Conservation (phyloP, 352 stramenopile genomes). For the Pythium chondricola region DNA sequence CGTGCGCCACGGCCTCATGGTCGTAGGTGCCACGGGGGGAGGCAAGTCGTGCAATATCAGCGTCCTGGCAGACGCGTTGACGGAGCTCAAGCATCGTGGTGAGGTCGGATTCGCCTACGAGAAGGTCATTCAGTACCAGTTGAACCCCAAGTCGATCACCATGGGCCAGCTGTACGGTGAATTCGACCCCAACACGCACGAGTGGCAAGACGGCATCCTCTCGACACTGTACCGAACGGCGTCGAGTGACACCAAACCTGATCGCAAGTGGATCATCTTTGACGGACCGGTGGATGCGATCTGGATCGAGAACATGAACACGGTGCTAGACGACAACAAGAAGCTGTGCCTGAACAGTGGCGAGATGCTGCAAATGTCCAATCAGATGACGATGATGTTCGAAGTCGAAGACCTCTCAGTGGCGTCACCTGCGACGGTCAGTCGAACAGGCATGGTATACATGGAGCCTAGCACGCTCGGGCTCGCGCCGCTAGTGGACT, state of each 20-base stretch:
- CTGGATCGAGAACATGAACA: slow-evolving; percentile 98
- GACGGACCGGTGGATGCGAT: slow-evolving; percentile 93
- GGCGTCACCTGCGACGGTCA: slow-evolving; percentile 92
- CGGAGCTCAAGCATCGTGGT: slow-evolving; percentile 72
- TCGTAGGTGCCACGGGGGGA: slow-evolving; percentile 88
- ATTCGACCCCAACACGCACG: slow-evolving; percentile 93
- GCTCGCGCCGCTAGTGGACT: slow-evolving; percentile 82
- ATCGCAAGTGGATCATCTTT: slow-evolving; percentile 94
- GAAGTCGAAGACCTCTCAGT: slow-evolving; percentile 94
- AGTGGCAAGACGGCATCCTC: slow-evolving; percentile 95
- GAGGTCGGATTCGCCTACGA: slow-evolving; percentile 86
- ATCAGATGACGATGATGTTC: slow-evolving; percentile 97
- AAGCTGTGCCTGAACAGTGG: slow-evolving; percentile 92
- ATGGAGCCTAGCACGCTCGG: slow-evolving; percentile 93
- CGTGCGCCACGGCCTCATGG: slow-evolving; percentile 94
- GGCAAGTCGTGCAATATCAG: slow-evolving; percentile 90
- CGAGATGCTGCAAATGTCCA: slow-evolving; percentile 94
- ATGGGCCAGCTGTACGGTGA: slow-evolving; percentile 94
- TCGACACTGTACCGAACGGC: slow-evolving; percentile 91
- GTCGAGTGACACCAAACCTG: slow-evolving; percentile 80
- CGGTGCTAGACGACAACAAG: slow-evolving; percentile 94
- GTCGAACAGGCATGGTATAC: slow-evolving; percentile 94
- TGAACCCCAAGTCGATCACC: slow-evolving; percentile 95
- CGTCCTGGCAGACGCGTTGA: slow-evolving; percentile 87
- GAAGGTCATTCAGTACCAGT: slow-evolving; percentile 83